Base-by-base conservation (phyloP, 306 rosid species). In the Vicia villosa region DNA sequence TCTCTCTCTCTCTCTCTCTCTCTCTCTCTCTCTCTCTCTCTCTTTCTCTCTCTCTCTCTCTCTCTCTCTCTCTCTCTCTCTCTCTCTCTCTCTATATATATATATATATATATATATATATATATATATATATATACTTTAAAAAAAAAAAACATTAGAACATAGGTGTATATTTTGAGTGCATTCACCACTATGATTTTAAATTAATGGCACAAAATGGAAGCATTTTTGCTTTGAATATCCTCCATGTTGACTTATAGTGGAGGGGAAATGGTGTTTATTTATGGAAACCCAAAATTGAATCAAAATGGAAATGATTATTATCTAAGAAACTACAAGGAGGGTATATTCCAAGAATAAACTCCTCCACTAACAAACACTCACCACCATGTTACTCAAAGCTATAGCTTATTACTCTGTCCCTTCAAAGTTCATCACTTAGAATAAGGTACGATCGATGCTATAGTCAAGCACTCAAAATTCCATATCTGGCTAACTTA, bases 271-370 rank as follows among this genome's bases (percentile, higher is more conserved):
- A 9, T 40, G 62, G 55, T 64, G 69, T 46, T 57, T 57, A 58
- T 62, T 16, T 51, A 15, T 12, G 61, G 81, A 63, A 75, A 75
- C 71, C 72, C 61, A 17, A 75, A 41, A 70, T 61, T 66, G 70
- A 78, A 82, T 78, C 80, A 82, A 78, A 10, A 14, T 51, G 52
- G 26, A 79, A 68, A 80, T 83, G 37, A 82, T 82, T 65, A 74
- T 34, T 34, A 74, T n/a, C 72, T 70, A 77, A 9, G 67, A 68
- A 77, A 68, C 63, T 57, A 24, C 0, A 12, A 17, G 3, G 19
- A 76, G 77, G 77, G 91, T 42, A 86, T 84, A 86, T 88, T 84
- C 89, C 83, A 69, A 43, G 95, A 57, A 82, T 88, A 89, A 81
- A 84, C 88, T 74, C 46, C 43, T 60, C 87, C 91, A 86, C 91